phyloP scores from a whole-genome alignment of 495 filamentous ascomycete species.

The Baudoinia panamericana region DNA sequence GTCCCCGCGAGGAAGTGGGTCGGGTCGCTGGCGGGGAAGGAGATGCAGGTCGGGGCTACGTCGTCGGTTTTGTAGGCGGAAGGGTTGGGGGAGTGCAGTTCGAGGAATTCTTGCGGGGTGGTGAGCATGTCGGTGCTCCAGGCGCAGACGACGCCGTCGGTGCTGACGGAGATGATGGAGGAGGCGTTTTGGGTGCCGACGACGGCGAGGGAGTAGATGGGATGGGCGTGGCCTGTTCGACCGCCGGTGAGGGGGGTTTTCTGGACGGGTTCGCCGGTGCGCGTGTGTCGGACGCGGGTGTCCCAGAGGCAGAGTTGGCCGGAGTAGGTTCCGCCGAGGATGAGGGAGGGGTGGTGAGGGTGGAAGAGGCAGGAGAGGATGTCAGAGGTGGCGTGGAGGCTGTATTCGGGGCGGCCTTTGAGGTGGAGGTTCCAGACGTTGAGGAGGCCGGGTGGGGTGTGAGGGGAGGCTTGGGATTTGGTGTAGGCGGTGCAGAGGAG shows the following conservation, averaged over 20 bases:
- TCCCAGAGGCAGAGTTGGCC: constrained; percentile 99
- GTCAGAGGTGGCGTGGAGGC: constrained; percentile 92
- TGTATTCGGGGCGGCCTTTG: constrained; percentile 84
- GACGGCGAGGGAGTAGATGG: constrained; percentile 87
- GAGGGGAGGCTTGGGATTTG: constrained; percentile 86
- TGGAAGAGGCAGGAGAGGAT: constrained; percentile 93
- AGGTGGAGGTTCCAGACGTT: constrained; percentile 96
- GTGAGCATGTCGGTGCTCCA: constrained; percentile 97
- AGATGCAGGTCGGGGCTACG: constrained; percentile 88
- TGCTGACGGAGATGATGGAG: constrained; percentile 91
- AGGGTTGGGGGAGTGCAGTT: constrained; percentile 71
- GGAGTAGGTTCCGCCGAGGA: constrained; percentile 88
- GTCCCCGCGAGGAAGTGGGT: constrained; percentile 96
- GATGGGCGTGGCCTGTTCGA: constrained; percentile 70
- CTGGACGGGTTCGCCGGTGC: constrained; percentile 63
- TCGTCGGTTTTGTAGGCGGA: constrained; percentile 72
- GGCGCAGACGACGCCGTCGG: constrained; percentile 88
- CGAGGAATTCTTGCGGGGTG: constrained; percentile 83
- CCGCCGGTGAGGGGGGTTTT: constrained; percentile 88
- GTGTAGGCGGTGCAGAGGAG: constrained; percentile 88
- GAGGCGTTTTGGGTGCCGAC: constrained; percentile 97
- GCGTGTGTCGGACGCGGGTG: constrained; percentile 55
- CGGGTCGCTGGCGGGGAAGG: constrained; percentile 87
- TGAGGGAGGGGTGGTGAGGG: constrained; percentile 89
- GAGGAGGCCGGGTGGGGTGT: constrained; percentile 87